Evolutionary conservation across 352 stramenopile species (phyloP), one percentile per base, ranked within the genome.

Genomic region (Pythium pyrilobum): DNA sequence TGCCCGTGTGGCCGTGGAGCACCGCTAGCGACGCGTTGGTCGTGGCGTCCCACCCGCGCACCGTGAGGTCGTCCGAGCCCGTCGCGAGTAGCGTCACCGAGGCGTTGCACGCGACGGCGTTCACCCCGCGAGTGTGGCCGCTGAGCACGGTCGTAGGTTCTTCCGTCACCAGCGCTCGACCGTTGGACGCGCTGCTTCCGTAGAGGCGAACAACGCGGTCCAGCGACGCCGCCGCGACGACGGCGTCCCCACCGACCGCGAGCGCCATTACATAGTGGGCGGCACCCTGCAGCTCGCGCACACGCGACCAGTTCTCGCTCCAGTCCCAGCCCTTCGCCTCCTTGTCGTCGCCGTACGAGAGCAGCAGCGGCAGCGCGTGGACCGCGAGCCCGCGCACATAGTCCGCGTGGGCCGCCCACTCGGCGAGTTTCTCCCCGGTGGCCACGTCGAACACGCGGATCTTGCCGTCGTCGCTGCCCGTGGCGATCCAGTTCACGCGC

Each of bases 41-140:
- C 78, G 96, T 59, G 69, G 97, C 96, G 75, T 98, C 92, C 89
- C 92, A 98, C 64, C 98, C 95, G 41, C 95, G 93, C 15, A 98
- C 76, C 24, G 86, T 97, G 28, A 77, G 72, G 77, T 97, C 67
- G 64, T 97, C 87, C 0, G 87, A 81, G 21, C 86, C 88, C n/a
- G 76, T 92, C 4, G 98, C 49, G 56, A 98, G 83, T 61, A 96
- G 96, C 4, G 90, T 87, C 49, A 94, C 95, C 15, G 42, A 12
- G 6, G 24, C 18, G 55, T 97, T 89, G 66, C 97, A 98, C 62
- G 96, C 89, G 20, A 98, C 67, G 57, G 81, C 96, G 60, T 98
- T 98, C 23, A 98, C 83, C 39, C 92, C 95, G n/a, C 78, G 64
- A 59, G 96, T 84, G 66, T 98, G 95, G 25, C 62, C 31, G 13